A percentile compares a stretch with the other conserved stretches of the same genome.
Evolutionary conservation across 495 filamentous ascomycete species (phyloP).

Genomic region (Penicillium soppii): DNA sequence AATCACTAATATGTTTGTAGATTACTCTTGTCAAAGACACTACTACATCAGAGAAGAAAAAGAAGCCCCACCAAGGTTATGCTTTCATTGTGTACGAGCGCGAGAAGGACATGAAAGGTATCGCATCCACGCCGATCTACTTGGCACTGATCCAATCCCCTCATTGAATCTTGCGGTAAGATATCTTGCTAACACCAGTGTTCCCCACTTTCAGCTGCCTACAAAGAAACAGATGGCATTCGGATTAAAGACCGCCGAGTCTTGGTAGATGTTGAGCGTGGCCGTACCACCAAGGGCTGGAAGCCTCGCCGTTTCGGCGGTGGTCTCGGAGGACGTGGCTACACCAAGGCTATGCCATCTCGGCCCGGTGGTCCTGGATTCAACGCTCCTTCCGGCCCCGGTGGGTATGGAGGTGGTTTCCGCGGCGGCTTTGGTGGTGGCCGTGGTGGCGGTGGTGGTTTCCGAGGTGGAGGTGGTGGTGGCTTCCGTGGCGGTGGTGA

Average conservation of each 20-base stretch:
- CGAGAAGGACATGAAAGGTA: constrained; percentile 99
- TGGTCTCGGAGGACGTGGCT: constrained; percentile 87
- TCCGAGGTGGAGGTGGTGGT: constrained; percentile 55
- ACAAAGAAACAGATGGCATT: constrained; percentile 87
- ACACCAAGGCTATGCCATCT: constrained; percentile 79
- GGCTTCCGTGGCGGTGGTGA: constrained; percentile 66
- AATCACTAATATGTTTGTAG: constrained; percentile 42
- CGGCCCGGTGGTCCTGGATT: constrained; percentile 65
- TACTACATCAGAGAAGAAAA: constrained; percentile 70
- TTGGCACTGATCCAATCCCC: background rate
- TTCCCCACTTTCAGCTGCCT: constrained; percentile 56
- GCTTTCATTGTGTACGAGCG: constrained; percentile 97
- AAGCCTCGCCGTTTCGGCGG: constrained; percentile 89
- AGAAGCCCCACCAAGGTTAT: constrained; percentile 87
- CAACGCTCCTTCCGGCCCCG: constrained; percentile 64
- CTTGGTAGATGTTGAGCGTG: constrained; percentile 94
- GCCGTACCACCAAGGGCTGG: constrained; percentile 93
- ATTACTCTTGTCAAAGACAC: constrained; percentile 79
- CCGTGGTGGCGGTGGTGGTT: constrained; percentile 29
- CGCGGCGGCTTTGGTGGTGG: constrained; percentile 56
- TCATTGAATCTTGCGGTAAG: constrained; percentile 14
- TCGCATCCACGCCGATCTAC: constrained; percentile 22
- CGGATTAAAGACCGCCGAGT: constrained; percentile 89
- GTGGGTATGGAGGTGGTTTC: constrained; percentile 65
- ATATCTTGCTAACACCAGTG: constrained; percentile 34